Evolutionary conservation across 345 rosid species (phyloP).

Genomic region (Odontarrhena argentea): DNA sequence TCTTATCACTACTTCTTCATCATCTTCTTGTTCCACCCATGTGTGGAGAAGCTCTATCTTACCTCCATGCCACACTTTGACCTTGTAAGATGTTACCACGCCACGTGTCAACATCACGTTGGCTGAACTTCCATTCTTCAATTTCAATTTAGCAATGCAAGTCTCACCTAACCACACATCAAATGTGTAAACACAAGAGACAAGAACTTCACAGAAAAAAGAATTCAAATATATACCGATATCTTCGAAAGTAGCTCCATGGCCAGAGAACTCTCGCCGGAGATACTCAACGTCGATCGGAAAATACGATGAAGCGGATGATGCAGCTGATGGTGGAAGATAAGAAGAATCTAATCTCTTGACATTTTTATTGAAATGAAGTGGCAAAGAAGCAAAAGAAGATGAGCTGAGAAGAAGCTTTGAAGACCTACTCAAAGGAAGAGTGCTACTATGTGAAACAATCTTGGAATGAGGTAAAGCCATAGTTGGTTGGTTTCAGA

Average conservation of each 20-base stretch:
- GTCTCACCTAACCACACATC: conserved; percentile 45
- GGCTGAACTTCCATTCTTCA: conserved; percentile 70
- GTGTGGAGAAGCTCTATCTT: conserved; percentile 76
- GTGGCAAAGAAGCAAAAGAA: conserved; percentile 30
- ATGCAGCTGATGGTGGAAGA: conserved; percentile 22
- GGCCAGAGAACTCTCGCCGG: conserved; percentile 69
- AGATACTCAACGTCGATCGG: conserved; percentile 68
- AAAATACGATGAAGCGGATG: conserved; percentile 42
- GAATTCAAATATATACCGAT: conserved; percentile 38
- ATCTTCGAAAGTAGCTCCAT: conserved; percentile 72
- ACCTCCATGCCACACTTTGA: conserved; percentile 78
- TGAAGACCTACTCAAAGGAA: conserved; percentile 18
- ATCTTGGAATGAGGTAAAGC: conserved; percentile 23
- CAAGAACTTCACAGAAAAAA: neutral
- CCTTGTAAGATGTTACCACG: conserved; percentile 77
- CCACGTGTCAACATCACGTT: conserved; percentile 70
- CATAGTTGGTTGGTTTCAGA: conserved; percentile 24
- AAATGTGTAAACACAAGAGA: conserved; percentile 16
- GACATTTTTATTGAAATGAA: neutral
- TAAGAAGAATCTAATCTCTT: conserved; percentile 10
- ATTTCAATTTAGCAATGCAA: conserved; percentile 63
- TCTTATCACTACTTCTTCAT: conserved; percentile 57
- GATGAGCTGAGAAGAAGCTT: conserved; percentile 23
- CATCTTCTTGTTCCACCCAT: conserved; percentile 59
- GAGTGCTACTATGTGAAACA: conserved; percentile 9